These are phyloP conservation scores for Cicer judaicum DNA, from an alignment of 306 rosid species.

Conservation along the genomic window DNA sequence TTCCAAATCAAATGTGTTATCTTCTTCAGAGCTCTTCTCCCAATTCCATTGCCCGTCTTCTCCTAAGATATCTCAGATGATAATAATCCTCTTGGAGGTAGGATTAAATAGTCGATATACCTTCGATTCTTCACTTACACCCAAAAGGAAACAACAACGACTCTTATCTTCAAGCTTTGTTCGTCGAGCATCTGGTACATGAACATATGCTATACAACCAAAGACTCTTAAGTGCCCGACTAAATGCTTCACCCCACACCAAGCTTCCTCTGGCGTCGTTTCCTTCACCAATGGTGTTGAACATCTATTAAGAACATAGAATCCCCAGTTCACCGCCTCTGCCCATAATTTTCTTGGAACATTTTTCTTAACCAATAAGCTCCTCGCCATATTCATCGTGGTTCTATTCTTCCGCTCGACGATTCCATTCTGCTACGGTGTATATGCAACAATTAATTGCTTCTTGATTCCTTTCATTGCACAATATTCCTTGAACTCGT, in stretches of 20 bases:
- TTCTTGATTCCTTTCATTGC: no score
- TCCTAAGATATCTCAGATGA: background rate
- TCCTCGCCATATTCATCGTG: no score
- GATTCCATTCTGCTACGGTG: no score
- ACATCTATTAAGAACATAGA: background rate
- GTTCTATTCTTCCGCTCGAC: no score
- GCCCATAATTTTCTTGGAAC: no score
- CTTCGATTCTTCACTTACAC: background rate
- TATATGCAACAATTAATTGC: no score
- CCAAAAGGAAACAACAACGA: background rate
- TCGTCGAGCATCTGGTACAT: background rate
- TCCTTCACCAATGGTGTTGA: background rate
- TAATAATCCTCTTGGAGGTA: background rate
- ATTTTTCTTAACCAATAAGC: no score
- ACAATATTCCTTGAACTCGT: no score
- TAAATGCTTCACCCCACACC: background rate
- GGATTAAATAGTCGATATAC: background rate
- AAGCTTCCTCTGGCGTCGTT: background rate
- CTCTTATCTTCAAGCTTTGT: background rate
- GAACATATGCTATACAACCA: background rate
- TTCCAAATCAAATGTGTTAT: constrained; percentile 15
- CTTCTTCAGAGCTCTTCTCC: constrained; percentile 1
- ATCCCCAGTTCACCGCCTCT: background rate
- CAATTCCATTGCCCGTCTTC: background rate
- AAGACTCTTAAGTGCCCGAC: background rate